phyloP scores from a whole-genome alignment of 176 grass and related monocot species.

The Puya raimondii region DNA sequence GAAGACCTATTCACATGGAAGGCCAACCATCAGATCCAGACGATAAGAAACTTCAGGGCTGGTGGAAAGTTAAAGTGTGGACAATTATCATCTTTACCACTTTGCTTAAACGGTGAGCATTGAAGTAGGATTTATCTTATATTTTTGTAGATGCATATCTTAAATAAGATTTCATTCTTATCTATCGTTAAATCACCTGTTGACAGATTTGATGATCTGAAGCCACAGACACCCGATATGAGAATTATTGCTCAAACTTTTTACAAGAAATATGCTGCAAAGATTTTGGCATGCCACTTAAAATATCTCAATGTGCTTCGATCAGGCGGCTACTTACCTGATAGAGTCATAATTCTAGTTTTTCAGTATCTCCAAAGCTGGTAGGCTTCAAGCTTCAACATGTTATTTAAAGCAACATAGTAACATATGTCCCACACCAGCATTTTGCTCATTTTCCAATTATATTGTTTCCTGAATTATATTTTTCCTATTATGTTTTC shows the following conservation, averaged over 20 bases:
- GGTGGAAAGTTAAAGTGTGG: conserved; percentile 97
- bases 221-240: conserved; percentile 81
- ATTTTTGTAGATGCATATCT: conserved; percentile 5
- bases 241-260: conserved; percentile 94
- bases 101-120: conserved; percentile 60
- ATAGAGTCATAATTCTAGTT: conserved; percentile 84
- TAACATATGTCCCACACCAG: background rate
- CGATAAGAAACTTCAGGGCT: conserved; percentile 63
- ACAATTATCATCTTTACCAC: conserved; percentile 74
- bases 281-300: conserved; percentile 79
- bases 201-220: conserved; percentile 81
- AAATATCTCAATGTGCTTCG: conserved; percentile 74
- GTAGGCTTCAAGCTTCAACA: conserved; percentile 20
- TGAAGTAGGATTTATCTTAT: conserved; percentile 6
- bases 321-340: conserved; percentile 78
- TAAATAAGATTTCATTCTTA: conserved; percentile 5
- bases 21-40: conserved; percentile 67
- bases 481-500: too few relatives aligned
- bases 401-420: conserved; percentile 2
- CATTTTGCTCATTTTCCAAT: background rate
- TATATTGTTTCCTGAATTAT: too few relatives aligned
- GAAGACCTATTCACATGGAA: conserved; percentile 58
- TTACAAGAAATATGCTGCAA: conserved; percentile 75
- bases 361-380: conserved; percentile 96
- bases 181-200: conserved; percentile 6